These are phyloP conservation scores for Fagopyrum esculentum DNA, from an alignment of 148 eudicot species.

Conservation along the genomic window DNA sequence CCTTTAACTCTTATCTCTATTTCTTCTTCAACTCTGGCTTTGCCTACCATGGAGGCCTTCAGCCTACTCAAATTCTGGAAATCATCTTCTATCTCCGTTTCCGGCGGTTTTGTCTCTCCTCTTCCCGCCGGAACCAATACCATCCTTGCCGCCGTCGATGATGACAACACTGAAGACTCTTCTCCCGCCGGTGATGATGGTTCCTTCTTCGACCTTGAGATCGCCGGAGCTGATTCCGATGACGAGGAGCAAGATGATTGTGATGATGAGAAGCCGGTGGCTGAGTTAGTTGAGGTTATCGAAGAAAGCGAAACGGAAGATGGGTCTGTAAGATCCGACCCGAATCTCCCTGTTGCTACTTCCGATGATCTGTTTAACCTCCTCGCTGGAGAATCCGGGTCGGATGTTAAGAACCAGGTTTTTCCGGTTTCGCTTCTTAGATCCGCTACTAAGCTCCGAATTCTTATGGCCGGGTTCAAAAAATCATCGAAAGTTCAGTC, in stretches of 20 bases:
- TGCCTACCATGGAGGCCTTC: slow-evolving; percentile 81
- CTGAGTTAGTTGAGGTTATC: background rate
- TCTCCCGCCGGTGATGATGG: slow-evolving; percentile 43
- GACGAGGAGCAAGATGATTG: slow-evolving; percentile 16
- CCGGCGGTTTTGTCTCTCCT: slow-evolving; percentile 10
- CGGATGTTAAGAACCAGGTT: slow-evolving; percentile 27
- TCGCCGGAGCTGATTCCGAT: slow-evolving; percentile 28
- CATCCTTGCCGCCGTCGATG: slow-evolving; percentile 21
- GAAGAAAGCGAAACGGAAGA: slow-evolving; percentile 15
- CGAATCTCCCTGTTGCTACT: slow-evolving; percentile 32
- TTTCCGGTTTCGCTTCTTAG: slow-evolving; percentile 27
- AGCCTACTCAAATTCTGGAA: slow-evolving; percentile 81
- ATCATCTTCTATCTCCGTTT: slow-evolving; percentile 16
- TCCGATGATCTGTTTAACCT: slow-evolving; percentile 41
- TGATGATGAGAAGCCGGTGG: background rate
- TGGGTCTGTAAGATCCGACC: slow-evolving; percentile 14
- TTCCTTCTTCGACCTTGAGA: slow-evolving; percentile 75
- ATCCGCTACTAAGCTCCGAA: slow-evolving; percentile 52
- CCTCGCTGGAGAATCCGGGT: slow-evolving; percentile 9
- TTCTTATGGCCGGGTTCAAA: slow-evolving; percentile 57
- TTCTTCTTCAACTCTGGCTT: slow-evolving; percentile 44
- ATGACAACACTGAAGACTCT: slow-evolving; percentile 17
- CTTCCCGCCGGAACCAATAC: slow-evolving; percentile 16
- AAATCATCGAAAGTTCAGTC: slow-evolving; percentile 38
- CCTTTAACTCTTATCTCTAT: background rate